Evolutionary conservation across 768 basidiomycete species (phyloP).

Genomic region (Boletus coccyginus): DNA sequence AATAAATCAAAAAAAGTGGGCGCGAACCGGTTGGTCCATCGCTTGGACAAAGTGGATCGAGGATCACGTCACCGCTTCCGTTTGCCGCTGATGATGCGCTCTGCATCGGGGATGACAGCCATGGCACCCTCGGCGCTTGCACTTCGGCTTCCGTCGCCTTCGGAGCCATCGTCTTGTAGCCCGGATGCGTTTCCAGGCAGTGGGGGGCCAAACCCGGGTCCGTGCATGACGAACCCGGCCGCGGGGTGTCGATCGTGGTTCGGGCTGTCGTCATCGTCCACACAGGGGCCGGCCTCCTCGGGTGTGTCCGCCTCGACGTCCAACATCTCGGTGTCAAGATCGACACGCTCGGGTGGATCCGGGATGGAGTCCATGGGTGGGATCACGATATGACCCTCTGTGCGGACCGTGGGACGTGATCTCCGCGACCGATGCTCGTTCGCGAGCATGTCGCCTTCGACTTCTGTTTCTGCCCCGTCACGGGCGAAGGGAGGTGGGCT

Average conservation of each 20-base stretch:
- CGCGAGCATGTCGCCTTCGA: slow-evolving; percentile 25
- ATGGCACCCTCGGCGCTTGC: slow-evolving; percentile 16
- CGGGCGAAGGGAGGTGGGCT: slow-evolving; percentile 24
- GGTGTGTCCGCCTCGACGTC: slow-evolving; percentile 17
- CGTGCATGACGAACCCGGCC: slow-evolving; percentile 8
- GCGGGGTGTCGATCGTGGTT: slow-evolving; percentile 1
- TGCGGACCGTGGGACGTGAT: slow-evolving; percentile 25
- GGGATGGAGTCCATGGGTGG: slow-evolving; percentile 6
- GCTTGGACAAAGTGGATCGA: too few relatives aligned
- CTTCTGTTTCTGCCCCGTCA: slow-evolving; percentile 34
- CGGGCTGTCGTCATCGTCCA: slow-evolving; percentile 8
- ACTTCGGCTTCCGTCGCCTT: slow-evolving; percentile 18
- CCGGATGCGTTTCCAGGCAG: slow-evolving; percentile 11
- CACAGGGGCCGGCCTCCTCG: background rate
- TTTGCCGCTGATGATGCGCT: slow-evolving; percentile 21
- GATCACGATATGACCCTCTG: slow-evolving; percentile 20
- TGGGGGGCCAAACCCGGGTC: slow-evolving; percentile 19
- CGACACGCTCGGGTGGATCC: slow-evolving; percentile 10
- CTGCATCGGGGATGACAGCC: background rate
- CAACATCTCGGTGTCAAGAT: slow-evolving; percentile 29
- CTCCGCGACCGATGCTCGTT: slow-evolving; percentile 14
- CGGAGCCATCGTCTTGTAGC: slow-evolving; percentile 18
- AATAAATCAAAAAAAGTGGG: background rate
- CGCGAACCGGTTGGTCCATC: background rate
- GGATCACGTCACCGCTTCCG: slow-evolving; percentile 18